Base-by-base conservation (phyloP, 371 early-diverging fungal species). In the Mortierella sp. region DNA sequence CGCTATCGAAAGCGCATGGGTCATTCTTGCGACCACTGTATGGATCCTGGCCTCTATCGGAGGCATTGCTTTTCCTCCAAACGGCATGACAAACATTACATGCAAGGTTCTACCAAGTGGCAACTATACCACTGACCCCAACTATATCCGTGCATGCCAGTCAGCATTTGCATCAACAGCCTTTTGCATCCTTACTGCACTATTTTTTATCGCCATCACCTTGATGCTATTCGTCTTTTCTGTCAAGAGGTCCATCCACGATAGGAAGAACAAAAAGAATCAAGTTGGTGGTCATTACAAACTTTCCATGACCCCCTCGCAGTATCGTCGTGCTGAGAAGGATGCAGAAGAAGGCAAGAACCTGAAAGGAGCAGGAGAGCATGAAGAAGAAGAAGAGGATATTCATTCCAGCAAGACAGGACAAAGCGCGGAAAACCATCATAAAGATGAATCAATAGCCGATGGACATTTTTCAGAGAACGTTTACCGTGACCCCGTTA, bases 101-200 rank as follows among this genome's bases (percentile, higher is more conserved):
- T 74, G 75, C 54, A 74, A 74, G 28, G 55, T 74, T 17, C 37
- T 74, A 15, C 68, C 75, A 7, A 54, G 51, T 43, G 75, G 75
- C 8, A 74, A 49, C 12, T 64, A 68, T 13, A 74, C 68, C 26
- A 23, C 49, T 6, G 75, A 74, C 54, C 19, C 57, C 31, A 63
- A 74, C 43, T 74, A 53, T 45, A 67, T 45, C 19, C 68, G 68
- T 2, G 74, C 75, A 35, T 74, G 75, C 37, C 75, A 74, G 42
- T 70, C 76, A 34, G 70, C 70, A 63, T 75, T 75, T 57, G 76
- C 76, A 19, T 75, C 76, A 2, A 75, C 76, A 0, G 76, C 76
- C 3, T 75, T 75, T 12, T 75, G 76, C 58, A 65, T 75, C 26
- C 37, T 70, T 28, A 66, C 76, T 9, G 76, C 76, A 15, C 26